Conservation (phyloP, 2,329 filamentous ascomycete genomes). For the Cryphonectria carpinicola region DNA sequence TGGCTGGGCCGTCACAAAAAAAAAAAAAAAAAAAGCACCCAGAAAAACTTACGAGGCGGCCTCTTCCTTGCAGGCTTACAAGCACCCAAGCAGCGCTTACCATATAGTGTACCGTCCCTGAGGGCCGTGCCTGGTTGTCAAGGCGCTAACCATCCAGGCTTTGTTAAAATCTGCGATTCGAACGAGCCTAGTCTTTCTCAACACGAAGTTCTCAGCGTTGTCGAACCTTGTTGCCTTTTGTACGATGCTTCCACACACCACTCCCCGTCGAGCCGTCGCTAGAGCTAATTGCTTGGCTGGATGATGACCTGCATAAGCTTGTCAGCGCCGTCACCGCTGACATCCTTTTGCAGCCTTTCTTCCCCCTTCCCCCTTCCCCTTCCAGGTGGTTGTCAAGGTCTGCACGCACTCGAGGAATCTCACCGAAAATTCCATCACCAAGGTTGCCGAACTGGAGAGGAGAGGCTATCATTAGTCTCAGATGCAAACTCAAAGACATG, state of each 20-base stretch:
- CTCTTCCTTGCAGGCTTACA: neutral
- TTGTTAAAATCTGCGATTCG: constrained; percentile 19
- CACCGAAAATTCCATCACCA: neutral
- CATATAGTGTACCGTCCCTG: neutral
- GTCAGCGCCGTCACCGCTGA: constrained; percentile 13
- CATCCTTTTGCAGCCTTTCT: constrained; percentile 12
- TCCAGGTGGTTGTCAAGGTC: neutral
- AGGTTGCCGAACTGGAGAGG: neutral
- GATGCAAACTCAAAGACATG: neutral
- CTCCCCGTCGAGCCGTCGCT: neutral
- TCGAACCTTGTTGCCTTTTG: constrained; percentile 14
- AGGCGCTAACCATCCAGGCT: constrained; percentile 19
- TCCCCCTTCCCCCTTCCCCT: neutral
- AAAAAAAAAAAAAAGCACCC: neutral
- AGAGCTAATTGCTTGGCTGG: constrained; percentile 16
- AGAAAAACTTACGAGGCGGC: neutral
- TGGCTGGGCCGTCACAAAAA: no score
- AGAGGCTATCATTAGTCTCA: neutral
- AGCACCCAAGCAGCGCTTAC: neutral
- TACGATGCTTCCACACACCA: neutral
- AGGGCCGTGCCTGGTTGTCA: constrained; percentile 16
- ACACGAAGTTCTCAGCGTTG: constrained; percentile 26
- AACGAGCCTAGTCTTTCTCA: constrained; percentile 19
- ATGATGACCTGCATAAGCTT: constrained; percentile 6
- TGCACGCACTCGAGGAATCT: neutral